Base-by-base conservation (phyloP, 2,329 filamentous ascomycete species). In the Botrytis medusae region DNA sequence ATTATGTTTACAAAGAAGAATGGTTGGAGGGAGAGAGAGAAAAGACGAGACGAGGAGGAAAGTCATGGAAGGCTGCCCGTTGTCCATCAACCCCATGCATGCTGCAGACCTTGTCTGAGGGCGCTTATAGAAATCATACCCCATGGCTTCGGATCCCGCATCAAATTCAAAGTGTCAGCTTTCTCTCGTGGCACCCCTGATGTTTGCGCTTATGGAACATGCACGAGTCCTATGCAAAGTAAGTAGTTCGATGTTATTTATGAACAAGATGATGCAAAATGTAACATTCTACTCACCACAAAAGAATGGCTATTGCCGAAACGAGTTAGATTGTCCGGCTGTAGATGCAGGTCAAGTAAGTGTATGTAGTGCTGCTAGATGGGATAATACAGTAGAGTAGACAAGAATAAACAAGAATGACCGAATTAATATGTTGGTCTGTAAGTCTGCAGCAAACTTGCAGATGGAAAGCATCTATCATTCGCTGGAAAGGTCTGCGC, bases 1-100 rank as follows among this genome's bases (percentile, higher is more conserved):
- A 76, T 76, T 76, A 77, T 76, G 73, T 77, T 74, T 73, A 69
- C 72, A 73, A 75, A 73, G 75, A 72, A 72, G 69, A 70, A 74
- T 69, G 72, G 74, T 74, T 75, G 71, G 74, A 74, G 62, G 20
- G 51, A 48, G 57, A 71, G 73, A 73, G 71, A 14, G 9, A 46
- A 16, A 51, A 69, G 65, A 63, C 57, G 62, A 72, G 62, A 57
- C n/a, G 32, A 67, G 32, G 69, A 72, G 29, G 57, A 48, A 70
- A 54, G 42, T 40, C 34, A 51, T 44, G 65, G 57, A 70, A 73
- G 57, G 71, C 65, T 70, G 68, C 61, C 65, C 54, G 57, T 72
- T 72, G 71, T 44, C 63, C 71, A 69, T 69, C 71, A 59, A 61
- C 48, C 71, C 65, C 71, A 69, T 70, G 71, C 59, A 48, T 44